Conservation (phyloP, 2,329 filamentous ascomycete genomes). For the Penicillium polonicum region DNA sequence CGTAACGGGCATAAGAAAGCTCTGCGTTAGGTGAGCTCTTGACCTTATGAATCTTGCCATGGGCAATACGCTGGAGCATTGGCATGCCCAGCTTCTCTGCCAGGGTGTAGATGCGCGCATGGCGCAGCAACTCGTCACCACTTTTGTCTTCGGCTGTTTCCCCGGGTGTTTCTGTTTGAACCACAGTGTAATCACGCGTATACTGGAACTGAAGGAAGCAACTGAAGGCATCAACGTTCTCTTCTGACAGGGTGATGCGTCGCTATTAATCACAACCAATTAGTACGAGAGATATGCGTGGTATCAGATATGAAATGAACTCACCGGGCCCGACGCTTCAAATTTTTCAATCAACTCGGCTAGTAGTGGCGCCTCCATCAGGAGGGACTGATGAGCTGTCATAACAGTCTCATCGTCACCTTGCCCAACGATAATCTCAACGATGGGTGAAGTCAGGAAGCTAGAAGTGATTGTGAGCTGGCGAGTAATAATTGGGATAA, state of each 20-base stretch:
- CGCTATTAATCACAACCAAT: conserved; percentile 48
- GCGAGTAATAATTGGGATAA: neutral
- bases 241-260: conserved; percentile 65
- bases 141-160: conserved; percentile 67
- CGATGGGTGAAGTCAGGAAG: conserved; percentile 67
- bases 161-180: conserved; percentile 57
- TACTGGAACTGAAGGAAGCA: conserved; percentile 83
- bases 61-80: conserved; percentile 71
- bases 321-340: conserved; percentile 59
- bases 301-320: conserved; percentile 30
- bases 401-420: conserved; percentile 63
- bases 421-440: conserved; percentile 65
- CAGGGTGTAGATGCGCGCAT: conserved; percentile 85
- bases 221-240: conserved; percentile 71
- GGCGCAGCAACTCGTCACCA: conserved; percentile 81
- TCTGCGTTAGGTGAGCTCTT: conserved; percentile 85
- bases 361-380: conserved; percentile 74
- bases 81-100: conserved; percentile 73
- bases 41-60: conserved; percentile 88
- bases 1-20: conserved; percentile 86
- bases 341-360: conserved; percentile 62
- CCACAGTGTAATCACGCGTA: conserved; percentile 81
- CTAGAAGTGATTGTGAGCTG: conserved; percentile 21
- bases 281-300: neutral
- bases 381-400: conserved; percentile 75